Evolutionary conservation across 2,329 filamentous ascomycete genomes (phyloP).

Genomic region (Beauveria scarabaeidicola): DNA sequence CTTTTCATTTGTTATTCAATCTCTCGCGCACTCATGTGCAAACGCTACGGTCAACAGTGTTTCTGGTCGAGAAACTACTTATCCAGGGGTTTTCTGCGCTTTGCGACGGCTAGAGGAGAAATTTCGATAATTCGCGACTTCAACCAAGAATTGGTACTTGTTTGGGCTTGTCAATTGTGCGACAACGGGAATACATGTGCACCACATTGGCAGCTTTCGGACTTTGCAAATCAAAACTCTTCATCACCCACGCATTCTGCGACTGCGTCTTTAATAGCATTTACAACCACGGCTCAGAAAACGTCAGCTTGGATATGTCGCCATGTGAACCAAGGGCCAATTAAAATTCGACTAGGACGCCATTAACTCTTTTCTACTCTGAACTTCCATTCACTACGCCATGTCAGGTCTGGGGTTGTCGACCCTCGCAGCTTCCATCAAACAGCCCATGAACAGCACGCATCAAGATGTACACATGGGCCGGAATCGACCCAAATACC

Average conservation of each 20-base stretch:
- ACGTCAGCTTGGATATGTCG: slow-evolving; percentile 25
- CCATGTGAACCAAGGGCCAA: slow-evolving; percentile 26
- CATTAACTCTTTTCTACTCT: slow-evolving; percentile 2
- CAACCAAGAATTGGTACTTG: slow-evolving; percentile 24
- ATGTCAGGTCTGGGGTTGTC: background rate
- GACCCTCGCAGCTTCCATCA: background rate
- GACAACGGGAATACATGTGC: slow-evolving; percentile 29
- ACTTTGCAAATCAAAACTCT: slow-evolving; percentile 32
- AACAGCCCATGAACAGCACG: background rate
- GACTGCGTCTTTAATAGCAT: slow-evolving; percentile 28
- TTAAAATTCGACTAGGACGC: slow-evolving; percentile 14
- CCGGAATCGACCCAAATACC: background rate
- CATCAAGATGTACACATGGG: background rate
- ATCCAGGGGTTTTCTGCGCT: slow-evolving; percentile 29
- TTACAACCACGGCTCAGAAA: slow-evolving; percentile 25
- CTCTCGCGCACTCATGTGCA: background rate
- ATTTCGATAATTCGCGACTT: slow-evolving; percentile 24
- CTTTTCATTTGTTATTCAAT: slow-evolving; percentile 17
- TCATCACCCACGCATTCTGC: slow-evolving; percentile 30
- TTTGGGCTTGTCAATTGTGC: slow-evolving; percentile 30
- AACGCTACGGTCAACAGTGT: slow-evolving; percentile 10
- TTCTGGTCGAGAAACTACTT: slow-evolving; percentile 23
- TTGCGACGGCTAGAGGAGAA: slow-evolving; percentile 26
- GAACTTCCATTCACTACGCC: background rate
- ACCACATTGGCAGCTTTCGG: slow-evolving; percentile 31